Evolutionary conservation across 31 red algal species (phyloP), one percentile per base, ranked within the genome.

Genomic region (Endocladia muricata): DNA sequence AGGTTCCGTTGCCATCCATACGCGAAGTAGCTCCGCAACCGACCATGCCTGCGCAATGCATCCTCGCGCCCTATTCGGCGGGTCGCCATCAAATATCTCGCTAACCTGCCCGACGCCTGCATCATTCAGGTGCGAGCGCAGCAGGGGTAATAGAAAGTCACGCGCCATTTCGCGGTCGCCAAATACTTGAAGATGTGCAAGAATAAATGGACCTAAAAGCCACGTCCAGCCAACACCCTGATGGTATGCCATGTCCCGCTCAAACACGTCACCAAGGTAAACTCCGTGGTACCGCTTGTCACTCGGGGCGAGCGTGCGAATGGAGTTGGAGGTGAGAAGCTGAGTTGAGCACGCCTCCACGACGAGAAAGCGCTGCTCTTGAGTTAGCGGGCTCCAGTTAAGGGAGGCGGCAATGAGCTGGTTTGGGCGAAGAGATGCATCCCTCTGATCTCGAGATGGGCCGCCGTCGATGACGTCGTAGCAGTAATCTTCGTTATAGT

Each of bases 31-130:
- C 65, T 87, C 83, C 41, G 83, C 83, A 38, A 87, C 83, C n/a
- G 83, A 87, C 83, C 83, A 87, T 13, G 83, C 83, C 33, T 87
- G 83, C n/a, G 83, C 83, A 25, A 87, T 87, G 54, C 83, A 87
- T 19, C 83, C 83, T 23, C 83, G 59, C 22, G 83, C 83, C 5
- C 83, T 17, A 32, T 87, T 75, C 28, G 83, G 83, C 30, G 83
- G 59, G 52, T 87, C 83, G 8, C 83, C 83, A 42, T 87, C 83
- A 55, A 87, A 87, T 34, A 87, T 19, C 56, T 87, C 83, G 29
- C 73, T 78, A 25, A 87, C 56, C 54, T 87, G 83, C 0, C 83
- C 83, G 29, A 87, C 64, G 0, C 83, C 83, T 22, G 83, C 83
- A 33, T 87, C 83, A 39, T 71, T 87, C 13, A 87, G 83, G 51